Conservation (phyloP, 2,329 filamentous ascomycete species). For the Clonostachys solani region DNA sequence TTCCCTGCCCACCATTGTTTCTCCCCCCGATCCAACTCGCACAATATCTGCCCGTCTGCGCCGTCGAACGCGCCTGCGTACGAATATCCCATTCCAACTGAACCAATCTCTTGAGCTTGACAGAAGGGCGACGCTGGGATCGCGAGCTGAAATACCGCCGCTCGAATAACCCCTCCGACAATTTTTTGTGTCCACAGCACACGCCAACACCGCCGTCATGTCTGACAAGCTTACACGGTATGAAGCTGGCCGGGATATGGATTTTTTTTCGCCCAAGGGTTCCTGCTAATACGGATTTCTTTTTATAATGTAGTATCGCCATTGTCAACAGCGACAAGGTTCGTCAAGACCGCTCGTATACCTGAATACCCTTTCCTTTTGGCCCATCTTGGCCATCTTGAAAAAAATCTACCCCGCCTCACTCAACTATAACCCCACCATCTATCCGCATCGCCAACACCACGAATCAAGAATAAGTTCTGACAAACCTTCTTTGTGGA, state of each 20-base stretch:
- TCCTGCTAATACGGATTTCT: constrained; percentile 14
- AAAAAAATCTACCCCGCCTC: constrained; percentile 1
- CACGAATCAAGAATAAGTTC: not conserved
- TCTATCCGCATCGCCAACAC: constrained; percentile 4
- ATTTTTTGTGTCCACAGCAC: too few species aligned
- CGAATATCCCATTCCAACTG: not conserved
- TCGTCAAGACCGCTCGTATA: constrained; percentile 18
- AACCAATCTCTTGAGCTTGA: constrained; percentile 1
- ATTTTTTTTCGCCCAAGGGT: not conserved
- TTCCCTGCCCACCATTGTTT: not conserved
- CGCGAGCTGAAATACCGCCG: constrained; percentile 4
- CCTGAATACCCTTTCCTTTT: constrained; percentile 15
- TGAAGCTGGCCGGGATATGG: constrained; percentile 16
- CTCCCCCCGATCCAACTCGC: not conserved
- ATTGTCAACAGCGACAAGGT: constrained; percentile 99
- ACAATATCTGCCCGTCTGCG: not conserved
- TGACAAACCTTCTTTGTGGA: constrained; percentile 17
- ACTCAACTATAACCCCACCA: constrained; percentile 2
- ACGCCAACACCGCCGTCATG: constrained; percentile 51
- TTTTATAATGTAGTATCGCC: constrained; percentile 67
- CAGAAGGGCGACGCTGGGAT: not conserved
- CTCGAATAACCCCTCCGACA: constrained; percentile 7
- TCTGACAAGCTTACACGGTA: constrained; percentile 94
- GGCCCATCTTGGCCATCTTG: constrained; percentile 3
- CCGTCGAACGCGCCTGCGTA: not conserved